Conservation (phyloP, 371 early-diverging fungal genomes). For the Cokeromyces recurvatus region DNA sequence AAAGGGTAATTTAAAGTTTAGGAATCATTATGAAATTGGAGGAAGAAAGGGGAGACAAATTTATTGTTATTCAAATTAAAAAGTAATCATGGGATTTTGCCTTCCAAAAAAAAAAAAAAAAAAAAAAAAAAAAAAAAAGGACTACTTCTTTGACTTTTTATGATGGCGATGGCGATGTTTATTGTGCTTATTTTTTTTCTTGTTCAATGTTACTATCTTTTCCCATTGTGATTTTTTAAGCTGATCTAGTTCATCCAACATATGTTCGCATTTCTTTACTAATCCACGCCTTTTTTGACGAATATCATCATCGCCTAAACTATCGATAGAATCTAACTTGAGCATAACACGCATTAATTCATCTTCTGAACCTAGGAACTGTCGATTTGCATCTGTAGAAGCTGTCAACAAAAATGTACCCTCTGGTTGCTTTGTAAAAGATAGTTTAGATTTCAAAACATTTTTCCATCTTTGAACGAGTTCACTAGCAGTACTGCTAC, state of each 20-base stretch:
- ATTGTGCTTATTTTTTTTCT: neutral
- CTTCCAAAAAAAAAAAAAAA: no score
- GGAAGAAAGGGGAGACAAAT: no score
- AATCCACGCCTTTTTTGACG: slow-evolving; percentile 24
- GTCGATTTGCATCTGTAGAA: slow-evolving; percentile 15
- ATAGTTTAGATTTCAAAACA: neutral
- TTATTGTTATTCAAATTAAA: no score
- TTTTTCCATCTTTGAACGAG: slow-evolving; percentile 3
- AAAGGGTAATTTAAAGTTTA: neutral
- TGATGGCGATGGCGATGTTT: slow-evolving; percentile 2
- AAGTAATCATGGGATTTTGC: no score
- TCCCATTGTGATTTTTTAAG: slow-evolving; percentile 40
- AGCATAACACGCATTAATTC: slow-evolving; percentile 27
- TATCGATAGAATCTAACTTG: slow-evolving; percentile 32
- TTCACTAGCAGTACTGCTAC: no score
- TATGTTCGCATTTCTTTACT: slow-evolving; percentile 26
- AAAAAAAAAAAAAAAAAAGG: no score
- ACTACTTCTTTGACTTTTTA: neutral
- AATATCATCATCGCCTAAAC: slow-evolving; percentile 27
- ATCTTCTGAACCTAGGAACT: slow-evolving; percentile 26
- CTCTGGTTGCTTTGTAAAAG: slow-evolving; percentile 7
- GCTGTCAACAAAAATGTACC: slow-evolving; percentile 18
- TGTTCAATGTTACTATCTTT: neutral
- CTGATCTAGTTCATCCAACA: slow-evolving; percentile 31
- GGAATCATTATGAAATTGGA: no score